A percentile compares a stretch with the other conserved stretches of the same genome.
phyloP scores from a whole-genome alignment of 148 eudicot species.

The Persicaria maculosa region DNA sequence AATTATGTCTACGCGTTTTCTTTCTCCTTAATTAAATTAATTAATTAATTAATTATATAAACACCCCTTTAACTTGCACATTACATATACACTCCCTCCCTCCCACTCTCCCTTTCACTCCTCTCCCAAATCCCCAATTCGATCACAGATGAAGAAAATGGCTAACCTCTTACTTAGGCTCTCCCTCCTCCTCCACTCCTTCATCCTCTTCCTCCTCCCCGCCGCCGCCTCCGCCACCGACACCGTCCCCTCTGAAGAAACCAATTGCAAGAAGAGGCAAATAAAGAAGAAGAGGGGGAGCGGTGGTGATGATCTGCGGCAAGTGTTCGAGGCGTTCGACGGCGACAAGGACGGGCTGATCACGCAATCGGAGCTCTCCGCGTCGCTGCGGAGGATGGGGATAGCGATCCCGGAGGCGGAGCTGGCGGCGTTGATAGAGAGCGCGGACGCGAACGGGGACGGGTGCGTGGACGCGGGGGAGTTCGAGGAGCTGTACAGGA shows the following conservation, averaged over 20 bases:
- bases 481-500: neutral
- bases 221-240: neutral
- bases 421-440: neutral
- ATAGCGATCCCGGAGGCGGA: slow-evolving; percentile 1
- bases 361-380: neutral
- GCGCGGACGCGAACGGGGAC: neutral
- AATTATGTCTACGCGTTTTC: slow-evolving; percentile 2
- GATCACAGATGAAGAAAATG: neutral
- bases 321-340: slow-evolving; percentile 2
- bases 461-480: slow-evolving; percentile 3
- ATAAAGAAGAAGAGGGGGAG: neutral
- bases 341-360: slow-evolving; percentile 1
- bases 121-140: neutral
- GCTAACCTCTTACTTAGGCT: neutral
- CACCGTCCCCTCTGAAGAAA: neutral
- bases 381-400: slow-evolving; percentile 6
- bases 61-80: neutral
- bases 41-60: neutral
- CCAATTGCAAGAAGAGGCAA: neutral
- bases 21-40: neutral
- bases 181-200: neutral
- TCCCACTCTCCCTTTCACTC: neutral
- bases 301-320: neutral
- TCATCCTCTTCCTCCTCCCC: slow-evolving; percentile 6
- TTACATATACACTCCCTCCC: neutral